phyloP scores from a whole-genome alignment of 306 rosid species.

The Lablab purpureus region DNA sequence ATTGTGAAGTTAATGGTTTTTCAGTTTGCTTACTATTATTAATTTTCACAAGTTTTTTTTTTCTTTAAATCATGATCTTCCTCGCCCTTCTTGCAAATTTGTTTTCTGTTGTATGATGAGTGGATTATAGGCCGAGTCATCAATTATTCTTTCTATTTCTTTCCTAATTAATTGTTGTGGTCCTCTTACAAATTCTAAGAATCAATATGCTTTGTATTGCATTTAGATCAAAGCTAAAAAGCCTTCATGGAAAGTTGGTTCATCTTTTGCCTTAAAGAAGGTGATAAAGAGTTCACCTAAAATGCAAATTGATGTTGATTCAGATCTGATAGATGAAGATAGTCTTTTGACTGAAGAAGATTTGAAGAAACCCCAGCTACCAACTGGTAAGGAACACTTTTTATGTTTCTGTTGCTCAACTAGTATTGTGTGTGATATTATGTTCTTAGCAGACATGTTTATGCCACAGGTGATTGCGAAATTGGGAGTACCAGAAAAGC shows the following conservation, averaged over 20 bases:
- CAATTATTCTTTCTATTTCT: neutral
- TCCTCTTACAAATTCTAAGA: slow-evolving; percentile 26
- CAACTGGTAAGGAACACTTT: slow-evolving; percentile 57
- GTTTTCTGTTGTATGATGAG: slow-evolving; percentile 22
- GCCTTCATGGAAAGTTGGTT: slow-evolving; percentile 86
- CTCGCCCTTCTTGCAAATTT: neutral
- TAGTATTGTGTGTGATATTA: slow-evolving; percentile 10
- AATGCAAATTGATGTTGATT: slow-evolving; percentile 76
- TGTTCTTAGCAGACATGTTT: slow-evolving; percentile 34
- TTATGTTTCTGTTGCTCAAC: slow-evolving; percentile 36
- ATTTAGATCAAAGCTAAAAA: slow-evolving; percentile 72
- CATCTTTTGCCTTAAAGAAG: slow-evolving; percentile 74
- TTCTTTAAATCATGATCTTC: neutral
- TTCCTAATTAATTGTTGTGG: slow-evolving; percentile 9
- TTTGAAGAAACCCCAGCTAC: slow-evolving; percentile 75
- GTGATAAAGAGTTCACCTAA: slow-evolving; percentile 60
- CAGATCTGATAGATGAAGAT: slow-evolving; percentile 93
- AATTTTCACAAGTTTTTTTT: neutral
- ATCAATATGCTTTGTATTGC: slow-evolving; percentile 29
- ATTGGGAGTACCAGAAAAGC: slow-evolving; percentile 90
- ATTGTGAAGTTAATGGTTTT: slow-evolving; percentile 12
- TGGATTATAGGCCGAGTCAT: slow-evolving; percentile 13
- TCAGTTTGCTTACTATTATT: neutral
- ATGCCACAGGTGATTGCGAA: slow-evolving; percentile 82
- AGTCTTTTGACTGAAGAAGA: slow-evolving; percentile 90